These are phyloP conservation scores for Mesembryanthemum crystallinum DNA, from an alignment of 148 eudicot genomes.

Conservation along the genomic window DNA sequence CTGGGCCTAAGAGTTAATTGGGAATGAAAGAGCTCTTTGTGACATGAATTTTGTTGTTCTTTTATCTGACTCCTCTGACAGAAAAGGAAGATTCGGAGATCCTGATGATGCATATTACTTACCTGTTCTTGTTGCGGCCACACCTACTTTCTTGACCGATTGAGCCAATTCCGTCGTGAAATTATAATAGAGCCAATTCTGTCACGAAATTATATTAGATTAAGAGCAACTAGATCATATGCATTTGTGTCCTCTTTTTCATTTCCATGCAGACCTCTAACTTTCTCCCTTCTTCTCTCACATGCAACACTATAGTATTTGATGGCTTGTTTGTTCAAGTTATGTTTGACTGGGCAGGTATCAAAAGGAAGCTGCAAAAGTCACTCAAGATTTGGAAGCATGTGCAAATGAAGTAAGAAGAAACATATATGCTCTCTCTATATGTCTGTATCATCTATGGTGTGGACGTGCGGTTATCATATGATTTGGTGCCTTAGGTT, in stretches of 20 bases:
- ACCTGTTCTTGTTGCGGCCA: neutral
- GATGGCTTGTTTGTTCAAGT: neutral
- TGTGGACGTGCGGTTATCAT: too few species aligned
- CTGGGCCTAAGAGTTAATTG: neutral
- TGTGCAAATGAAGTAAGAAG: slow-evolving; percentile 46
- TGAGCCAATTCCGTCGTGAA: too few species aligned
- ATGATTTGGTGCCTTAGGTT: too few species aligned
- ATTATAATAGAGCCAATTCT: too few species aligned
- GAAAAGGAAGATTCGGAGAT: too few species aligned
- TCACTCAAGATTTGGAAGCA: slow-evolving; percentile 46
- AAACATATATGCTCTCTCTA: too few species aligned
- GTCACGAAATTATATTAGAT: too few species aligned
- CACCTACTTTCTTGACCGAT: neutral
- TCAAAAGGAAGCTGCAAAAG: slow-evolving; percentile 49
- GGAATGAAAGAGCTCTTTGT: neutral
- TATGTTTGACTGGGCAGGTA: slow-evolving; percentile 31
- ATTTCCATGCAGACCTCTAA: too few species aligned
- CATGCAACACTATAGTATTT: neutral
- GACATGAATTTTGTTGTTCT: neutral
- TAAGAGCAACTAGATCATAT: neutral
- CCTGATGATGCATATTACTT: neutral
- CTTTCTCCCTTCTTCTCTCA: neutral
- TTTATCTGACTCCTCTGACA: too few species aligned
- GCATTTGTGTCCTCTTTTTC: too few species aligned
- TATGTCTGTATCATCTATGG: too few species aligned